Percentiles rank a stretch among this genome's conserved stretches.
These are phyloP conservation scores for Bretschneidera sinensis DNA, from an alignment of 345 rosid genomes.

Conservation along the genomic window DNA sequence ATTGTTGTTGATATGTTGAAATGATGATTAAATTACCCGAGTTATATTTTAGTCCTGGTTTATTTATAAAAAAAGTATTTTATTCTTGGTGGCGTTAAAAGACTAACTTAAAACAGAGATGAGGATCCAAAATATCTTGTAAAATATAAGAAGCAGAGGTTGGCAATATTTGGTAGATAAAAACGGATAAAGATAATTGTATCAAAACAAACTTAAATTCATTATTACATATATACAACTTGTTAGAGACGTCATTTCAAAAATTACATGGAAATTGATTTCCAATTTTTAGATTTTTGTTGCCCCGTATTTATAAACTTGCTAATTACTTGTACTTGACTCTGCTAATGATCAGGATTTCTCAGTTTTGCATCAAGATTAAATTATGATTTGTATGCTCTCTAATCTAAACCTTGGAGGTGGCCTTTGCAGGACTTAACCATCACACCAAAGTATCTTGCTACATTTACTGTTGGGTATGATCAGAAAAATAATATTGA, in stretches of 20 bases:
- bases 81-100: too few species aligned
- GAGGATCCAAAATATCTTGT: neutral
- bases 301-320: too few species aligned
- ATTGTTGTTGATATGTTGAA: neutral
- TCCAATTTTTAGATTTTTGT: too few species aligned
- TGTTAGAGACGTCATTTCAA: neutral
- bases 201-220: neutral
- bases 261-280: too few species aligned
- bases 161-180: neutral
- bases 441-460: constrained; percentile 62
- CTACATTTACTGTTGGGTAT: constrained; percentile 88
- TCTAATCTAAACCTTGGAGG: constrained; percentile 11
- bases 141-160: neutral
- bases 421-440: constrained; percentile 68
- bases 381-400: constrained; percentile 11
- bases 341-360: too few species aligned
- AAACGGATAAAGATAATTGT: neutral
- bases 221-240: too few species aligned
- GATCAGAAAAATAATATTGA: constrained; percentile 71
- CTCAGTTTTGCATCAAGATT: constrained; percentile 6
- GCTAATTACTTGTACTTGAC: too few species aligned
- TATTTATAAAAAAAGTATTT: too few species aligned
- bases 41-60: too few species aligned
- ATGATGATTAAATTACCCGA: neutral
- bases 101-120: neutral